Base-by-base conservation (phyloP, 2,329 filamentous ascomycete species). In the Remersonia thermophila region DNA sequence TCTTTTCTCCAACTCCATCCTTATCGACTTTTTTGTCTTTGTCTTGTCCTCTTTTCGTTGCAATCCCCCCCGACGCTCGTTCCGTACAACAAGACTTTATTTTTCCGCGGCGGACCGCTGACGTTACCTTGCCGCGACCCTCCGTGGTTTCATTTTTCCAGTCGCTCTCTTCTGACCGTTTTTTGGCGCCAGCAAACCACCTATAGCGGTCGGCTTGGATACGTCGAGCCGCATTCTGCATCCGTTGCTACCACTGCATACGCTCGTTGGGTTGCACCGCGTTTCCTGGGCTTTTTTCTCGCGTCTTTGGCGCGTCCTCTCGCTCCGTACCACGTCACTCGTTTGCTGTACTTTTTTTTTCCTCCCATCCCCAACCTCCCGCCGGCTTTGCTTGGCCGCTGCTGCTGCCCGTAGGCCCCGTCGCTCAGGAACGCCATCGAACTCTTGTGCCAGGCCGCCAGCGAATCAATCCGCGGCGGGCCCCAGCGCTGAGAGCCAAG, bases 401-500 rank as follows among this genome's bases (percentile, higher is more conserved):
- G 39, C 39, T 38, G 25, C 39, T 42, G 25, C 36, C 33, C 36
- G 33, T 17, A 3, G 2, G 8, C n/a, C 11, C 33, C 20, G 20
- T 23, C 33, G 35, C 9, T 16, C 30, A 32, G 16, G n/a, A 28
- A 26, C 33, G 39, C 33, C 33, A 15, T 35, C 12, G 18, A 31
- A 33, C 27, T n/a, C 11, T 33, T 26, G 20, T 42, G 33, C 36
- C 39, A 36, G n/a, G 14, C 15, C 33, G 14, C 31, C 36, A 34
- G 36, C 39, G 39, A 42, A 42, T 42, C 39, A 42, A 28, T 33
- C 18, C 13, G 14, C 36, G 36, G 36, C 28, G 33, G 39, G 39
- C 33, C 36, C 26, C 15, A 29, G 27, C 31, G 30, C 36, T 7
- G 27, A 28, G 7, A 28, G 27, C 20, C 9, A 35, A 37, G 35